Evolutionary conservation across 2,329 filamentous ascomycete species (phyloP), one percentile per base, ranked within the genome.

Genomic region (Alternaria panax): DNA sequence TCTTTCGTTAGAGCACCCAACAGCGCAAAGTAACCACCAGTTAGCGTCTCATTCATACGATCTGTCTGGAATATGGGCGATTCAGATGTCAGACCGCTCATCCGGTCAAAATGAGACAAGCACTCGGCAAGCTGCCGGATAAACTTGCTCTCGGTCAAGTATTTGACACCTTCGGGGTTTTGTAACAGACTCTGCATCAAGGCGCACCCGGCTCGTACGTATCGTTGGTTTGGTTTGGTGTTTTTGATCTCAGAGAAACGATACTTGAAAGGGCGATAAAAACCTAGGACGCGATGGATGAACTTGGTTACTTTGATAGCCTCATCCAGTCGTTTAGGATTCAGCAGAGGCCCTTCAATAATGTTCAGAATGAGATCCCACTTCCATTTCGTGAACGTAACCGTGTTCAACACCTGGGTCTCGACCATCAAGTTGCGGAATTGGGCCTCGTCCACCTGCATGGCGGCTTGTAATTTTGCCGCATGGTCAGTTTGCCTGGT

Each of bases 181-280:
- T 96, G 92, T 12, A 98, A 84, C 46, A 99, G 83, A 11, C 92
- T 92, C 59, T 93, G 89, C 79, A 98, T 90, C 60, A 99, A 80
- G 16, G 92, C 90, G 78, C 94, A 98, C 0, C 95, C 95, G 20
- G 92, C 92, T 66, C 90, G 88, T 46, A 99, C 89, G 75, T 98
- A 98, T 67, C 96, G 93, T 73, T 98, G 94, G 56, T 96, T 97
- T 54, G 91, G 92, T 62, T 95, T 91, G 0, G 93, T 96, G 75
- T 92, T 98, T 67, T 92, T 90, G 41, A 95, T 86, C 68, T 96
- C 92, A 0, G 93, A 92, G 71, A 98, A 99, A 64, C 93, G 90
- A 75, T 93, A 96, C 75, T 99, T 99, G 81, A 99, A 99, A 1
- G 95, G 95, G 11, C 95, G 87, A 75, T 97, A 96, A 75, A 99